Evolutionary conservation across 208 protist species (phyloP).

Genomic region (Leishmania martiniquensis): DNA sequence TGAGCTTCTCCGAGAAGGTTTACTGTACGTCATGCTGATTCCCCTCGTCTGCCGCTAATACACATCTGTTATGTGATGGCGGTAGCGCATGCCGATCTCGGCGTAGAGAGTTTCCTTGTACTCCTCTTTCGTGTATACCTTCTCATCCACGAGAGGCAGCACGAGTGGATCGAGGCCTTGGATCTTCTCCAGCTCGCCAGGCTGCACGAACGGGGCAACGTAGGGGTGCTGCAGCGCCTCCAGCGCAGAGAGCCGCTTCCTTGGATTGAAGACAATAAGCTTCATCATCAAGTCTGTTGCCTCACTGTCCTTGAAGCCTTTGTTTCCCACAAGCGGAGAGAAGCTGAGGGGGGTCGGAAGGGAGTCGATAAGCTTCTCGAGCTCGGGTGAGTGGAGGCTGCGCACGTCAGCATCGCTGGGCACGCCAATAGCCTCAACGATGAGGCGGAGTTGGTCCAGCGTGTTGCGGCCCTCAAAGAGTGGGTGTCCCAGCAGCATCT

Average conservation of each 20-base stretch:
- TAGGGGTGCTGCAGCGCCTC: constrained; percentile 92
- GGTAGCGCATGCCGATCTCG: constrained; percentile 48
- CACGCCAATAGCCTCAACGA: constrained; percentile 90
- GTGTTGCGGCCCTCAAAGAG: constrained; percentile 96
- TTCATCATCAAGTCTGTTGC: constrained; percentile 87
- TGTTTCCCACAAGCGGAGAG: constrained; percentile 24
- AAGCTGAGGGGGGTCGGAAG: constrained; percentile 62
- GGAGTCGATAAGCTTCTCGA: constrained; percentile 85
- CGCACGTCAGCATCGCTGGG: constrained; percentile 91
- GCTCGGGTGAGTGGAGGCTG: constrained; percentile 88
- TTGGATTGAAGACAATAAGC: constrained; percentile 91
- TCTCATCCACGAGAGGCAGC: constrained; percentile 71
- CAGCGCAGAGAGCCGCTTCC: constrained; percentile 74
- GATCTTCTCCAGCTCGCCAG: constrained; percentile 53
- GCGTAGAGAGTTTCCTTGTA: constrained; percentile 78
- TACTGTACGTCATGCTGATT: not conserved
- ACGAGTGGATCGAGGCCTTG: constrained; percentile 39
- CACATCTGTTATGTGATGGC: constrained; percentile 30
- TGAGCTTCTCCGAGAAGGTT: not conserved
- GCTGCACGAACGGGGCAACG: constrained; percentile 67
- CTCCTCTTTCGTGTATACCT: constrained; percentile 62
- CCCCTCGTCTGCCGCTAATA: constrained; percentile 4
- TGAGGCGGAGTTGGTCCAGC: constrained; percentile 96
- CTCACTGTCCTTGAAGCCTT: constrained; percentile 75
- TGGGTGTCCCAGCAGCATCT: constrained; percentile 93